phyloP scores from a whole-genome alignment of 495 filamentous ascomycete species.

The Neurospora sp. region DNA sequence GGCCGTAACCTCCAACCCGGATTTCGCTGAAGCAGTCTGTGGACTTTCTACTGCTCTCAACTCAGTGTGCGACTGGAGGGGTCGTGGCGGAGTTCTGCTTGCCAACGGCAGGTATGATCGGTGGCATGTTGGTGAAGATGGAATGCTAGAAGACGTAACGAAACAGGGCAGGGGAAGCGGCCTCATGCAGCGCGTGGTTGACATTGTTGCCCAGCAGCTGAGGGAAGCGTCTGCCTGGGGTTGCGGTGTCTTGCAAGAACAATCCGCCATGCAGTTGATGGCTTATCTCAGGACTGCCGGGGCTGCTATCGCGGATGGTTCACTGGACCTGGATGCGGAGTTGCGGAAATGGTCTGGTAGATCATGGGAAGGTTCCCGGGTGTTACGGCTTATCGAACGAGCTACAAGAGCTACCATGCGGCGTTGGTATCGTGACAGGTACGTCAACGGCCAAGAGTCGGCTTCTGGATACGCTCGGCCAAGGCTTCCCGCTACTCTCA shows the following conservation, averaged over 20 bases:
- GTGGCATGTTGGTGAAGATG: constrained; percentile 87
- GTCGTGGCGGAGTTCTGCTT: constrained; percentile 73
- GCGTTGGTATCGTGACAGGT: constrained; percentile 81
- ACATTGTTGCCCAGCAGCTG: constrained; percentile 87
- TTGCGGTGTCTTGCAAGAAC: constrained; percentile 53
- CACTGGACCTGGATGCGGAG: constrained; percentile 24
- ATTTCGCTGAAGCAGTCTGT: constrained; percentile 96
- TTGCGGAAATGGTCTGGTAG: constrained; percentile 63
- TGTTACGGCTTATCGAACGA: constrained; percentile 80
- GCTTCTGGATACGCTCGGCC: constrained; percentile 58
- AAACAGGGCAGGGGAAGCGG: constrained; percentile 51
- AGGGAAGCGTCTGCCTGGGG: constrained; percentile 85
- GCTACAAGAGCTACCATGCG: constrained; percentile 65
- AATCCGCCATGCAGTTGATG: constrained; percentile 31
- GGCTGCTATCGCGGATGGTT: constrained; percentile 12
- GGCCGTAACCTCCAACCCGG: constrained; percentile 81
- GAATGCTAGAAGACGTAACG: constrained; percentile 69
- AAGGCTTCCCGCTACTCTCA: constrained; percentile 60
- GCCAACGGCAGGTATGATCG: constrained; percentile 67
- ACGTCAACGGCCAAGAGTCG: constrained; percentile 52
- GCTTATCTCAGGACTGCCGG: constrained; percentile 32
- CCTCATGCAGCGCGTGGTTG: constrained; percentile 91
- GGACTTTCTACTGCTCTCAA: constrained; percentile 93
- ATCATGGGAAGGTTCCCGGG: constrained; percentile 78
- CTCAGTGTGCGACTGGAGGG: constrained; percentile 92